Evolutionary conservation across 805 yeast genomes (phyloP).

Genomic region (Candida takata): DNA sequence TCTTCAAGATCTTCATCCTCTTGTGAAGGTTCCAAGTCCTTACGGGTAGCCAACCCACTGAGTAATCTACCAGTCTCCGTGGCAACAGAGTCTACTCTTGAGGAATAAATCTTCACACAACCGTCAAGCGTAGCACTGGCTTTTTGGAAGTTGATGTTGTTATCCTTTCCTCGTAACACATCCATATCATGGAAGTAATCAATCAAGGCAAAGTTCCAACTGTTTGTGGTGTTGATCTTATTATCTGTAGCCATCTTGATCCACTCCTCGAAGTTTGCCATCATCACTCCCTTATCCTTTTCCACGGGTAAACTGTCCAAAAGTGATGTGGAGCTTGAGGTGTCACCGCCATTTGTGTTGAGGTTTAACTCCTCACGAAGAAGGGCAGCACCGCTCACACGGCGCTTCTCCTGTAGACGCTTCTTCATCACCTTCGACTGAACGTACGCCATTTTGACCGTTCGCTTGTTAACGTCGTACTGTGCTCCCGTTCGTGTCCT

Average conservation of each 20-base stretch:
- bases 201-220: slow-evolving; percentile 87
- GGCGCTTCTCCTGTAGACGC: slow-evolving; percentile 24
- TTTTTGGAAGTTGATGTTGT: slow-evolving; percentile 76
- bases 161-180: slow-evolving; percentile 65
- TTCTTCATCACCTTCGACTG: slow-evolving; percentile 23
- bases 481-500: no score
- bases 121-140: slow-evolving; percentile 93
- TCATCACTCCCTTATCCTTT: slow-evolving; percentile 31
- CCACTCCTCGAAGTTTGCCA: slow-evolving; percentile 59
- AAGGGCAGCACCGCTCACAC: slow-evolving; percentile 28
- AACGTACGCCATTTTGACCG: slow-evolving; percentile 21
- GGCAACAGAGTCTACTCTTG: slow-evolving; percentile 87
- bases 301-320: slow-evolving; percentile 21
- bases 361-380: slow-evolving; percentile 24
- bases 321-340: slow-evolving; percentile 14
- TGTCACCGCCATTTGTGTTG: slow-evolving; percentile 11
- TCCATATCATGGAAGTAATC: slow-evolving; percentile 86
- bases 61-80: slow-evolving; percentile 81
- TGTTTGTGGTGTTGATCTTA: slow-evolving; percentile 74
- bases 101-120: slow-evolving; percentile 86
- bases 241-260: slow-evolving; percentile 77
- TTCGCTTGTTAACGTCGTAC: no score
- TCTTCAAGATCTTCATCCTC: slow-evolving; percentile 18
- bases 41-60: slow-evolving; percentile 59
- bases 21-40: slow-evolving; percentile 19